phyloP scores from a whole-genome alignment of 345 rosid genomes.

The Eucalyptus regnans region DNA sequence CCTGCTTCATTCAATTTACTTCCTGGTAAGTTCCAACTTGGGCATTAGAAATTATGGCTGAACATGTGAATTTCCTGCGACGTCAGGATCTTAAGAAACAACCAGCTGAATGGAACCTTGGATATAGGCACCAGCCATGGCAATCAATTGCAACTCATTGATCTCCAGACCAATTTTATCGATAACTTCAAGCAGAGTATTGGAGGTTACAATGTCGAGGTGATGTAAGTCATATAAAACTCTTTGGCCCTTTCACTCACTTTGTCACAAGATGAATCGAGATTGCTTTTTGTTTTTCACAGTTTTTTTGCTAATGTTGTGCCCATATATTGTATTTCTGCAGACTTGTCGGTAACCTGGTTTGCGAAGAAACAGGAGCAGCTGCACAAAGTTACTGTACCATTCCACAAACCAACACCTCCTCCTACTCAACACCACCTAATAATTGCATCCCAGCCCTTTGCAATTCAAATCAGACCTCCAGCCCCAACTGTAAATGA shows the following conservation, averaged over 20 bases:
- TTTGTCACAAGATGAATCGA: neutral
- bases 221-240: conserved; percentile 33
- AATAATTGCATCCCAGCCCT: conserved; percentile 17
- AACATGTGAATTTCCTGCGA: neutral
- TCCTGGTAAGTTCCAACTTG: neutral
- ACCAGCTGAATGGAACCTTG: conserved; percentile 38
- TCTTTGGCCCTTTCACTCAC: neutral
- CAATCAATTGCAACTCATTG: conserved; percentile 32
- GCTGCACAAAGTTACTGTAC: conserved; percentile 21
- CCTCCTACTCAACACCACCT: conserved; percentile 24
- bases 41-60: neutral
- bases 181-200: neutral
- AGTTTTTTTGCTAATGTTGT: neutral
- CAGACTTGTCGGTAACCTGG: conserved; percentile 68
- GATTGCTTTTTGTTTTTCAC: neutral
- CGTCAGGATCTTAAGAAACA: conserved; percentile 33
- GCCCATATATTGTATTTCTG: neutral
- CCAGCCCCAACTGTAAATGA: conserved; percentile 62
- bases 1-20: neutral
- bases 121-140: conserved; percentile 31
- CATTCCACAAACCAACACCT: neutral
- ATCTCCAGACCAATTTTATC: conserved; percentile 44
- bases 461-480: conserved; percentile 18
- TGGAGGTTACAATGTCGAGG: neutral
- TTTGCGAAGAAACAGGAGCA: conserved; percentile 33